Base-by-base conservation (phyloP, 2,329 filamentous ascomycete species). In the Venturia oleaginea region DNA sequence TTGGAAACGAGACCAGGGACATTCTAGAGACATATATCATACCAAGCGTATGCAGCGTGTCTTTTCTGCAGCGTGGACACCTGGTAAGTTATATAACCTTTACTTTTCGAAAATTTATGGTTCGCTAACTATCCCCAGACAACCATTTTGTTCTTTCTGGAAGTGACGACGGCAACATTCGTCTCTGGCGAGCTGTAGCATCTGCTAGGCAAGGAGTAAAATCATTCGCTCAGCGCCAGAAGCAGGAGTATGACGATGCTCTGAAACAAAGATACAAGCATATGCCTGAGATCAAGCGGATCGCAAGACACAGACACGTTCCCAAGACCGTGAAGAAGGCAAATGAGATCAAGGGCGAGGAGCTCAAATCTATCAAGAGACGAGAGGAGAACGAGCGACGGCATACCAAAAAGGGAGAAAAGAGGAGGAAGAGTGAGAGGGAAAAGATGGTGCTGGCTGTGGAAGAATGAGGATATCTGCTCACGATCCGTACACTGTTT, bases 21-120 rank as follows among this genome's bases (percentile, higher is more conserved):
- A 94, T 76, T 92, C 90, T 17, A 84, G 92, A 70, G 94, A 99
- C 72, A 86, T 97, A 60, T 99, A 97, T 77, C 92, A 97, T 79
- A 97, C 94, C 22, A 96, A 97, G 78, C 87, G 94, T 68, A 97
- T 97, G 93, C 93, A 97, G 79, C 85, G 93, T 69, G 92, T 97
- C 64, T 95, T 95, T 79, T 87, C 88, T 11, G 86, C 86, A 59
- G 85, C 84, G 67, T 97, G 90, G 83, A 94, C 92, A 0, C 90
- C 92, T 6, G 51, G 51, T 57, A 57, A 34, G 51, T 57, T n/a
- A n/a, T 32, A 8, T 15, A 19, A 15, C 2, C 3, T 34, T 19
- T 11, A 11, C 1, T 32, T 57, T 5, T 17, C 27, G 17, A 8
- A n/a, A 57, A 6, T 10, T 30, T 4, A 27, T 13, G 46, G 17